phyloP scores from a whole-genome alignment of 2,329 filamentous ascomycete genomes.

The Aspergillus pseudoviridinutans region DNA sequence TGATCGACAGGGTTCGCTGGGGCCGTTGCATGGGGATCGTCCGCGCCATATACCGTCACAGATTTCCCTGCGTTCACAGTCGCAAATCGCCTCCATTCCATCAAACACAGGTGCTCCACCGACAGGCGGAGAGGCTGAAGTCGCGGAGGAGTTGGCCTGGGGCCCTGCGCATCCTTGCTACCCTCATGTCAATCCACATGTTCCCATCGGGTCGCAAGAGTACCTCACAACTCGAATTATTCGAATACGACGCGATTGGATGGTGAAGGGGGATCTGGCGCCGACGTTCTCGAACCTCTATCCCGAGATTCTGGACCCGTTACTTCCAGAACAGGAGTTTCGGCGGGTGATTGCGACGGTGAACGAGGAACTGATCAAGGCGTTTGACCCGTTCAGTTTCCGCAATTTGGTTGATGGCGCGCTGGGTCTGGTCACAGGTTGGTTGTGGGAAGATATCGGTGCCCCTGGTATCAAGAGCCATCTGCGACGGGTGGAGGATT shows the following conservation, averaged over 20 bases:
- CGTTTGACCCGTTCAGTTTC: conserved; percentile 73
- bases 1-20: conserved; percentile 4
- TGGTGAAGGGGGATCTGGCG: conserved; percentile 81
- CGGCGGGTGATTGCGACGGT: conserved; percentile 74
- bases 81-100: conserved; percentile 37
- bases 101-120: conserved; percentile 31
- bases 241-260: conserved; percentile 86
- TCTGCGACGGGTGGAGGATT: conserved; percentile 67
- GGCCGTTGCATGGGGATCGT: conserved; percentile 18
- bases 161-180: conserved; percentile 91
- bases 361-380: conserved; percentile 70
- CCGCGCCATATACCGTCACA: conserved; percentile 40
- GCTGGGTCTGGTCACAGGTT: conserved; percentile 79
- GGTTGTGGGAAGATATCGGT: conserved; percentile 91
- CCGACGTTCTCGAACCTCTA: conserved; percentile 94
- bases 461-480: conserved; percentile 70
- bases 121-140: conserved; percentile 47
- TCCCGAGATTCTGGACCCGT: conserved; percentile 88
- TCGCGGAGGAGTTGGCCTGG: conserved; percentile 75
- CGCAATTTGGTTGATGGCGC: conserved; percentile 76
- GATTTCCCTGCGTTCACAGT: conserved; percentile 38
- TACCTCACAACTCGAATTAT: conserved; percentile 82
- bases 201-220: conserved; percentile 70
- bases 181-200: conserved; percentile 89
- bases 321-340: conserved; percentile 82